Evolutionary conservation across 306 rosid genomes (phyloP).

Genomic region (Rosa persica): DNA sequence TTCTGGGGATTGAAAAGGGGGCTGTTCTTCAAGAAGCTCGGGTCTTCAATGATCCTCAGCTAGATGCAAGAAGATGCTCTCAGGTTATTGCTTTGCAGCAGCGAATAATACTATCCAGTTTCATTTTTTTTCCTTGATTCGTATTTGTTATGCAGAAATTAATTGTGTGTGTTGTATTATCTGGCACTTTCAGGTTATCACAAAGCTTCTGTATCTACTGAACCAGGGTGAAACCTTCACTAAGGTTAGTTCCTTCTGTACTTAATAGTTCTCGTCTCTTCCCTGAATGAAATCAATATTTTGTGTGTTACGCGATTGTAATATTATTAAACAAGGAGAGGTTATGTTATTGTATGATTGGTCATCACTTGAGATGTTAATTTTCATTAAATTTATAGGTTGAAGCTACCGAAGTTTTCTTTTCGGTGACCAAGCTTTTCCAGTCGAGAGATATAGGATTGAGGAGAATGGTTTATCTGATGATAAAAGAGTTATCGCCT

Average conservation of each 20-base stretch:
- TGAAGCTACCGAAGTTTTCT: constrained; percentile 99
- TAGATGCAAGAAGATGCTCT: constrained; percentile 94
- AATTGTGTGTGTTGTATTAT: constrained; percentile 22
- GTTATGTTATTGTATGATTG: constrained; percentile 11
- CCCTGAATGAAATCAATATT: neutral
- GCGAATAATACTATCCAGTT: neutral
- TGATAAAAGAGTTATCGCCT: constrained; percentile 93
- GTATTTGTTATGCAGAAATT: constrained; percentile 17
- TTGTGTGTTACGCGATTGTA: neutral
- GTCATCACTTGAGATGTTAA: constrained; percentile 14
- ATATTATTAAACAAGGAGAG: neutral
- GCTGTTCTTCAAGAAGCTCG: constrained; percentile 98
- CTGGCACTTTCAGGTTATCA: constrained; percentile 65
- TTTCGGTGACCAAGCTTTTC: constrained; percentile 93
- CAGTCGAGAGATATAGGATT: constrained; percentile 93
- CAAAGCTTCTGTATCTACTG: constrained; percentile 86
- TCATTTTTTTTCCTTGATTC: neutral
- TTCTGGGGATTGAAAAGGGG: constrained; percentile 94
- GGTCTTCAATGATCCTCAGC: constrained; percentile 97
- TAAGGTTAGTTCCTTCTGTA: constrained; percentile 50
- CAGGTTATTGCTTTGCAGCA: constrained; percentile 56
- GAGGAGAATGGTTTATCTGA: constrained; percentile 98
- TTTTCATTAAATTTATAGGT: constrained; percentile 43
- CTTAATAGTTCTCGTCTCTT: neutral
- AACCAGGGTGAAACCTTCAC: constrained; percentile 96